phyloP scores from a whole-genome alignment of 495 filamentous ascomycete species.

The Chaetomium tenue region DNA sequence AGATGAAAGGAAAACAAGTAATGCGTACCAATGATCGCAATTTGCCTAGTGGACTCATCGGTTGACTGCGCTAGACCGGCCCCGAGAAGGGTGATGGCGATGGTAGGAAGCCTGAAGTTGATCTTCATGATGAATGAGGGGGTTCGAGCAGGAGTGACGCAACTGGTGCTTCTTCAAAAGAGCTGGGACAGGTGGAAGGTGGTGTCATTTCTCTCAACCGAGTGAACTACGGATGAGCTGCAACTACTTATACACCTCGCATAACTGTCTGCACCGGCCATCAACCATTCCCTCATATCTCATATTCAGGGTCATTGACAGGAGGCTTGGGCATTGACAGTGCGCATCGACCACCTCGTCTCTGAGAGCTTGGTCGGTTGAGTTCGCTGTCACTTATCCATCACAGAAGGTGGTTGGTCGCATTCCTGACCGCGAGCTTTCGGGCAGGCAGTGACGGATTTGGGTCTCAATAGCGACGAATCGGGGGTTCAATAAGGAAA shows the following conservation, averaged over 20 bases:
- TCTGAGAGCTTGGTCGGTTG: background rate
- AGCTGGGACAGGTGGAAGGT: background rate
- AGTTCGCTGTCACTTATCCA: background rate
- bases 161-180: background rate
- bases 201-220: background rate
- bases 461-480: background rate
- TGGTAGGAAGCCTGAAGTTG: background rate
- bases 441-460: background rate
- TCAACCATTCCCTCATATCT: background rate
- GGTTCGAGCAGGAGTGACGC: background rate
- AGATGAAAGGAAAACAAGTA: background rate
- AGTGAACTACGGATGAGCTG: background rate
- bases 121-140: slow-evolving; percentile 3
- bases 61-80: background rate
- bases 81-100: slow-evolving; percentile 5
- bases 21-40: slow-evolving; percentile 48
- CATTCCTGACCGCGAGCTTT: background rate
- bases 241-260: slow-evolving; percentile 1
- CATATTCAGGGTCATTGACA: background rate
- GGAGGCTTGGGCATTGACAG: background rate
- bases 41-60: slow-evolving; percentile 32
- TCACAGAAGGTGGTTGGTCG: background rate
- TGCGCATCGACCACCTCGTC: background rate
- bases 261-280: too few species aligned
- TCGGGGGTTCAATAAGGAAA: background rate